Evolutionary conservation across 2,329 filamentous ascomycete genomes (phyloP).

Genomic region (Emericellopsis cladophorae): DNA sequence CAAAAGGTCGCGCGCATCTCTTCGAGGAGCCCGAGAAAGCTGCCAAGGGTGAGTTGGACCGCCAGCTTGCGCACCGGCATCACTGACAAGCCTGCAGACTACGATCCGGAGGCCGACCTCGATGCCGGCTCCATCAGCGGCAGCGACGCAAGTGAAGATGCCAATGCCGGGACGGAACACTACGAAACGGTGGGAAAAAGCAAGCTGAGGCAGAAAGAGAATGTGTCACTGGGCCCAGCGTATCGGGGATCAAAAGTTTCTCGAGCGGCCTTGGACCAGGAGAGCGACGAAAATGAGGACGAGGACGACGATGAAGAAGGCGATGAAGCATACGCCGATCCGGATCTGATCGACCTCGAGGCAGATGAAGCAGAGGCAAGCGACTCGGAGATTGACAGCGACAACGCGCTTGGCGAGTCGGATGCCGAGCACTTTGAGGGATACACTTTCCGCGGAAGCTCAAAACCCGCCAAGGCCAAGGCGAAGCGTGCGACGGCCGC

Average conservation of each 20-base stretch:
- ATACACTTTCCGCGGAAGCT: slow-evolving; percentile 53
- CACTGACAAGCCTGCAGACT: slow-evolving; percentile 37
- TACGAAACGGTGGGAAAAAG: slow-evolving; percentile 76
- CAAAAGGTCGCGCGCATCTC: slow-evolving; percentile 42
- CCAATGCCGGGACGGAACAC: slow-evolving; percentile 65
- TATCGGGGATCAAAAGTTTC: slow-evolving; percentile 71
- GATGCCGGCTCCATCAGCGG: slow-evolving; percentile 41
- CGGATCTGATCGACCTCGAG: slow-evolving; percentile 40
- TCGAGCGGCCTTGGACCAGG: slow-evolving; percentile 50
- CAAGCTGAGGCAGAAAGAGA: slow-evolving; percentile 64
- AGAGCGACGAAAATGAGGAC: slow-evolving; percentile 38
- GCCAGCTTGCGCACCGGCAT: not conserved
- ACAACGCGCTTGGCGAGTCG: slow-evolving; percentile 65
- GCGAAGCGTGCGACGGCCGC: slow-evolving; percentile 33
- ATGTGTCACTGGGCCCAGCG: slow-evolving; percentile 57
- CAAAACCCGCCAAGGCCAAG: slow-evolving; percentile 27
- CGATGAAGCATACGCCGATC: slow-evolving; percentile 42
- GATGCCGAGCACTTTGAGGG: slow-evolving; percentile 73
- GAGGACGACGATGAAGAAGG: slow-evolving; percentile 29
- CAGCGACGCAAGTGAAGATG: slow-evolving; percentile 33
- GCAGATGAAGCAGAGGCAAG: slow-evolving; percentile 33
- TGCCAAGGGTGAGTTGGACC: slow-evolving; percentile 39
- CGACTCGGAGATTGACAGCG: slow-evolving; percentile 51
- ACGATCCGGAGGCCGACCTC: slow-evolving; percentile 63
- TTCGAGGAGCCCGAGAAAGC: slow-evolving; percentile 51